Conservation (phyloP, 306 rosid genomes). For the Quercus bicolor region DNA sequence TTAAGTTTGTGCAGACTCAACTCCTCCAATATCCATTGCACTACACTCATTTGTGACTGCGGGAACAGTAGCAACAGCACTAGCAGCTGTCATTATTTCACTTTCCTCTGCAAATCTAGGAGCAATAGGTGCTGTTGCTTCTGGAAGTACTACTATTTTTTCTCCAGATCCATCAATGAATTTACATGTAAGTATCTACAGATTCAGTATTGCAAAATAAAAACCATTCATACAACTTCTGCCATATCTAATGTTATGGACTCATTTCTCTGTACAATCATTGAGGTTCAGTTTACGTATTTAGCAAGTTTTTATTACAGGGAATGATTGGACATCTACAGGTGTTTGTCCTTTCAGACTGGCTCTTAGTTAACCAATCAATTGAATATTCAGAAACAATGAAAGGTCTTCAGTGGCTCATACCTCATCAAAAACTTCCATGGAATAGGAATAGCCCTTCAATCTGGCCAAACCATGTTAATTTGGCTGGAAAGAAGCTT, state of each 20-base stretch:
- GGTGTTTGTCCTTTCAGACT: constrained; percentile 56
- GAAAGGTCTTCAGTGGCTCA: constrained; percentile 62
- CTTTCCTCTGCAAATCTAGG: constrained; percentile 55
- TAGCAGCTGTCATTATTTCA: constrained; percentile 41
- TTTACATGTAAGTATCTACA: constrained; percentile 45
- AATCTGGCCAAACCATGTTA: constrained; percentile 13
- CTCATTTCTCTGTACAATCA: neutral
- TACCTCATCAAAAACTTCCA: constrained; percentile 65
- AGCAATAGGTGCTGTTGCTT: constrained; percentile 46
- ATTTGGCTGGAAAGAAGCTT: constrained; percentile 19
- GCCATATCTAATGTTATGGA: no score
- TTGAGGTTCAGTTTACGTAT: constrained; percentile 7
- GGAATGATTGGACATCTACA: constrained; percentile 69
- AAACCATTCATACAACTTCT: neutral
- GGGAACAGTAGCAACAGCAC: constrained; percentile 57
- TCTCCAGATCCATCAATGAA: constrained; percentile 38
- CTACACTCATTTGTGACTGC: constrained; percentile 53
- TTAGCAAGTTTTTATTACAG: constrained; percentile 26
- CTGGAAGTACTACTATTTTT: constrained; percentile 28
- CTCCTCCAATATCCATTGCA: constrained; percentile 46
- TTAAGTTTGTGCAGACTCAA: constrained; percentile 36
- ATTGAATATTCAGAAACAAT: constrained; percentile 52
- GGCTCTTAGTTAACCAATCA: constrained; percentile 45
- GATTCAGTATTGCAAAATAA: neutral
- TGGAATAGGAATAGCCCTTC: constrained; percentile 40